Base-by-base conservation (phyloP, 2,329 filamentous ascomycete species). In the Teratosphaeria nubilosa region DNA sequence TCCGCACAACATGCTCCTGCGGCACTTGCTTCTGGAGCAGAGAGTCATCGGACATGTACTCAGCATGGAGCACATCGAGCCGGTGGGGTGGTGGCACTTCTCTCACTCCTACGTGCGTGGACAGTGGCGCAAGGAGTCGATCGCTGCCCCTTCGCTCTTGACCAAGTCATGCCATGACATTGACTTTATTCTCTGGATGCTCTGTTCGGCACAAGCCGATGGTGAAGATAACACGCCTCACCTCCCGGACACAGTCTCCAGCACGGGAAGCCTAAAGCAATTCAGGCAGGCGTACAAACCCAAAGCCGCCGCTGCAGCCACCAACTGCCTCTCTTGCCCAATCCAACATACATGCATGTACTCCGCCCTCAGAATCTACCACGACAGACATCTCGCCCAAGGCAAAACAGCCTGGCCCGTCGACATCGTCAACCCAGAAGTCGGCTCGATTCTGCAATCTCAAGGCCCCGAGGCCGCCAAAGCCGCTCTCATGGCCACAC, bases 101-200 rank as follows among this genome's bases (percentile, higher is more conserved):
- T 80, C 87, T 0, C 91, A 96, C 72, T 90, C 86, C 50, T 96
- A 92, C 66, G 92, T 97, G 37, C 83, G 89, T 52, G 94, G 94
- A 16, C 96, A 97, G 74, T 97, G 94, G 94, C 84, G 92, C 5
- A 89, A 88, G 62, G 85, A 90, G 64, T 86, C 84, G 0, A 86
- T 77, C 5, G 86, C 82, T n/a, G 91, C 82, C 25, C 92, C 86
- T 6, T 92, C 88, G 1, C 79, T 99, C 1, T 80, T 99, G 31
- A 96, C 92, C 2, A 99, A 97, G 74, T 95, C 90, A 59, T 97
- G 94, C 66, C 94, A 99, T 68, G 94, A 99, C 66, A 88, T 99
- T 54, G 94, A 99, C 69, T 84, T 97, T 58, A 76, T 97, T 4
- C 78, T 97, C 16, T 99, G 94, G 94, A 76, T 97, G 53, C 80